A percentile compares a stretch with the other conserved stretches of the same genome.
phyloP scores from a whole-genome alignment of 345 rosid genomes.

The Streptanthus diversifolius region DNA sequence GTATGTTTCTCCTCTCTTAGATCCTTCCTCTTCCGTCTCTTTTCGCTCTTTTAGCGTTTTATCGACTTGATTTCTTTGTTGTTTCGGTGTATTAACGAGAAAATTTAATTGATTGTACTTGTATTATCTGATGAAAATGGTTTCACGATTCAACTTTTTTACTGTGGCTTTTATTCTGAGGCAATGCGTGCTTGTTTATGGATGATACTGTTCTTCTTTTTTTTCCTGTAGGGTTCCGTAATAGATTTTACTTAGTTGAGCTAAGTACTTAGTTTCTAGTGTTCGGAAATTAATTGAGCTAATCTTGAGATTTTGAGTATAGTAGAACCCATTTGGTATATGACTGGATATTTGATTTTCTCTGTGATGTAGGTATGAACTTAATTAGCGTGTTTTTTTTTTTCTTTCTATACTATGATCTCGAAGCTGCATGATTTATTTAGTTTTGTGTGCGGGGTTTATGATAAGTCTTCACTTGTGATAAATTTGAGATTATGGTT shows the following conservation, averaged over 20 bases:
- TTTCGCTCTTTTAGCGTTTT: neutral
- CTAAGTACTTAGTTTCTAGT: neutral
- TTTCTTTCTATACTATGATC: neutral
- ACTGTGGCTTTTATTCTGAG: neutral
- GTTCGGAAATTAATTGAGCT: neutral
- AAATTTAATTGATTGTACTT: neutral
- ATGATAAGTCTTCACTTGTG: neutral
- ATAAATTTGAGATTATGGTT: neutral
- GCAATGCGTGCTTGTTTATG: neutral
- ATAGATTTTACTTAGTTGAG: neutral
- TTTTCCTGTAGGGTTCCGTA: neutral
- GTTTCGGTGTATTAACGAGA: neutral
- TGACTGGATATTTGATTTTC: neutral
- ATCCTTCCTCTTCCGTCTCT: neutral
- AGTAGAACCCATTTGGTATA: neutral
- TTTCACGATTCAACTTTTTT: neutral
- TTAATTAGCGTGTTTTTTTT: no score
- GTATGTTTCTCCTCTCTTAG: constrained; percentile 10
- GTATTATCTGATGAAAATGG: neutral
- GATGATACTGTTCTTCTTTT: neutral
- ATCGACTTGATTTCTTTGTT: neutral
- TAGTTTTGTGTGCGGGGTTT: neutral
- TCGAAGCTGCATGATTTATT: neutral
- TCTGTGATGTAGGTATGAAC: neutral
- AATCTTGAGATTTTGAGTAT: neutral